Evolutionary conservation across 805 yeast species (phyloP).

Genomic region (Ogataea polymorpha): DNA sequence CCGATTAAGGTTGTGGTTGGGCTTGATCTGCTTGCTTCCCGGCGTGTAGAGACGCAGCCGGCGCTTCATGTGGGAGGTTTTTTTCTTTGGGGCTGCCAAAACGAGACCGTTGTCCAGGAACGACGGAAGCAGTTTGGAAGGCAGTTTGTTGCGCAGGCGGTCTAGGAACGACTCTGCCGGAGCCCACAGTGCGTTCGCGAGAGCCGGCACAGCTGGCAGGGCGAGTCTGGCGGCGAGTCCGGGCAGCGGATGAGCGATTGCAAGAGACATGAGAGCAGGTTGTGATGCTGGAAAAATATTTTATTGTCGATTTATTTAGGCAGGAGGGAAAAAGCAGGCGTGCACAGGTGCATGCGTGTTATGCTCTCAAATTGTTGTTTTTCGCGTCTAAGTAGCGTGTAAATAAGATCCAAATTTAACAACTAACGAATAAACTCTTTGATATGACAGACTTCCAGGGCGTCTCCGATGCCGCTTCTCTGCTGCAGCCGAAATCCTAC

Average conservation of each 20-base stretch:
- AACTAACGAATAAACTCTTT: neutral
- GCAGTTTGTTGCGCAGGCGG: constrained; percentile 2
- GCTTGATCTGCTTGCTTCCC: constrained; percentile 75
- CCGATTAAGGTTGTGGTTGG: constrained; percentile 71
- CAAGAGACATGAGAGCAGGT: constrained; percentile 10
- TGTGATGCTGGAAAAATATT: neutral
- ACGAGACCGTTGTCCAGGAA: constrained; percentile 68
- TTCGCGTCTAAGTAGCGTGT: constrained; percentile 13
- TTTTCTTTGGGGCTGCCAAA: constrained; percentile 92
- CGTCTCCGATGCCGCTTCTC: constrained; percentile 7
- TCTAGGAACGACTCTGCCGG: constrained; percentile 3
- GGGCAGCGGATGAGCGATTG: constrained; percentile 6
- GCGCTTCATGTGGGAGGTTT: constrained; percentile 80
- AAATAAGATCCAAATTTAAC: constrained; percentile 4
- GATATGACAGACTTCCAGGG: constrained; percentile 13
- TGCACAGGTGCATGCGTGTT: constrained; percentile 1
- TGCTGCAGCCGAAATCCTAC: constrained; percentile 62
- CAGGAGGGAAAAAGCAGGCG: neutral
- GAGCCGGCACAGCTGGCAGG: constrained; percentile 5
- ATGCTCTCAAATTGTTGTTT: neutral
- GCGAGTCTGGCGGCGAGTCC: constrained; percentile 1
- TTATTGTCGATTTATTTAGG: neutral
- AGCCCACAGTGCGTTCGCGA: constrained; percentile 1
- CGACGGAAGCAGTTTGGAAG: constrained; percentile 30
- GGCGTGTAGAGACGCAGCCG: constrained; percentile 82